Percentiles rank a stretch among this genome's conserved stretches.
phyloP scores from a whole-genome alignment of 352 stramenopile genomes.

The Globisporangium cederbergense region DNA sequence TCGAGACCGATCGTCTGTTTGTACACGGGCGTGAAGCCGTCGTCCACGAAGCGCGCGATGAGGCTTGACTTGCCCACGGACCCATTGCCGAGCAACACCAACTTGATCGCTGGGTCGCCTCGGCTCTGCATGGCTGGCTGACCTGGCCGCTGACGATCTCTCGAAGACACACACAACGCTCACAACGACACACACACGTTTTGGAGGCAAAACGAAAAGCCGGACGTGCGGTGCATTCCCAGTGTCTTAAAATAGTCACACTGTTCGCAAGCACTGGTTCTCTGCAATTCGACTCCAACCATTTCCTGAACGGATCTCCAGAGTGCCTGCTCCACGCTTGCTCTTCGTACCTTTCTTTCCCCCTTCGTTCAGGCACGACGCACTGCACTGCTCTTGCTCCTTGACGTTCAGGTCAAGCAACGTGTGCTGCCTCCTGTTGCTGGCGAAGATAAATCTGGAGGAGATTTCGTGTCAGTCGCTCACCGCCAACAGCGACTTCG shows the following conservation, averaged over 20 bases:
- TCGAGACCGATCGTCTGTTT: conserved; percentile 86
- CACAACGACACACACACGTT: too few relatives aligned
- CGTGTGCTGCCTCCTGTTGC: not conserved
- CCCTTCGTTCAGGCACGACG: too few relatives aligned
- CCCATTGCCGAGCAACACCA: conserved; percentile 83
- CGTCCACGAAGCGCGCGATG: conserved; percentile 77
- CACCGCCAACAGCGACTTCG: not conserved
- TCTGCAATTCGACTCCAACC: too few relatives aligned
- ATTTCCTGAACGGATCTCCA: not conserved
- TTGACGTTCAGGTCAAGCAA: not conserved
- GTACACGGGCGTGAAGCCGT: conserved; percentile 81
- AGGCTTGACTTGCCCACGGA: conserved; percentile 86
- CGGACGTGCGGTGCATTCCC: not conserved
- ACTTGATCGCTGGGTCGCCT: conserved; percentile 68
- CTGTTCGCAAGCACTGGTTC: not conserved
- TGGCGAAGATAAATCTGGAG: not conserved
- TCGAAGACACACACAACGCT: not conserved
- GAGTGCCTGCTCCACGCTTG: too few relatives aligned
- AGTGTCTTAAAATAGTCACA: conserved; percentile 5
- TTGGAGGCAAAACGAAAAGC: conserved; percentile 1
- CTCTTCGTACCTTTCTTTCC: too few relatives aligned
- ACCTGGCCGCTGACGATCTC: not conserved
- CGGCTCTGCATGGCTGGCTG: conserved; percentile 15
- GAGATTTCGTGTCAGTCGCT: not conserved
- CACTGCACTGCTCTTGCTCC: not conserved